Conservation (phyloP, 495 filamentous ascomycete genomes). For the Baudoinia panamericana region DNA sequence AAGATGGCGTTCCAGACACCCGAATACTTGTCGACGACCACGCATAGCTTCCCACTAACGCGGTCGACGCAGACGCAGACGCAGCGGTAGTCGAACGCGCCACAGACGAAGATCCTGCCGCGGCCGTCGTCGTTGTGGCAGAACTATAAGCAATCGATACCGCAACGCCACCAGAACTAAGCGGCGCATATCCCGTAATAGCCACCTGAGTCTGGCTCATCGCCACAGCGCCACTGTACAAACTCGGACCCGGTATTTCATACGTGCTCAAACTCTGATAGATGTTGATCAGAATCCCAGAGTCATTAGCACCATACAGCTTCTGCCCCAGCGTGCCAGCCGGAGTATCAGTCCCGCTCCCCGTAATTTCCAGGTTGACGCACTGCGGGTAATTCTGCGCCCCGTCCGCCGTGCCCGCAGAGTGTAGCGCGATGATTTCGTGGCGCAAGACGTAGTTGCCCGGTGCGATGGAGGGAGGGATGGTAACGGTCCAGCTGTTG, state of each 20-base stretch:
- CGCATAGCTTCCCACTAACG: too few species aligned
- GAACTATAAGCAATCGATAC: too few species aligned
- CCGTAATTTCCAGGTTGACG: constrained; percentile 60
- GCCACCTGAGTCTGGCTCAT: not conserved
- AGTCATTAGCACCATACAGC: not conserved
- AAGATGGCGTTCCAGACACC: too few species aligned
- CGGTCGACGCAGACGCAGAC: too few species aligned
- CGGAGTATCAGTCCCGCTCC: constrained; percentile 30
- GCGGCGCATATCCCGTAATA: not conserved
- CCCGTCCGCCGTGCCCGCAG: constrained; percentile 43
- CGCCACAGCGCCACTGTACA: constrained; percentile 2
- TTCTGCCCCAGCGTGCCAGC: not conserved
- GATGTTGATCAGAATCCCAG: constrained; percentile 10
- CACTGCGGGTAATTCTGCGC: constrained; percentile 74
- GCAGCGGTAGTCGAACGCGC: too few species aligned
- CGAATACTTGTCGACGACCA: too few species aligned
- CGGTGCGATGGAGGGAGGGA: constrained; percentile 48
- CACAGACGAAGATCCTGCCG: too few species aligned
- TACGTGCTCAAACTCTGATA: constrained; percentile 3
- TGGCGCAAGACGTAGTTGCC: constrained; percentile 71
- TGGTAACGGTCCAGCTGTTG: constrained; percentile 56
- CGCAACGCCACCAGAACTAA: not conserved
- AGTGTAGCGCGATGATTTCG: constrained; percentile 72
- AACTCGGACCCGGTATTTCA: constrained; percentile 4
- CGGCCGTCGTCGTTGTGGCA: too few species aligned